phyloP scores from a whole-genome alignment of 208 protist genomes.

The Spongospora subterranea region DNA sequence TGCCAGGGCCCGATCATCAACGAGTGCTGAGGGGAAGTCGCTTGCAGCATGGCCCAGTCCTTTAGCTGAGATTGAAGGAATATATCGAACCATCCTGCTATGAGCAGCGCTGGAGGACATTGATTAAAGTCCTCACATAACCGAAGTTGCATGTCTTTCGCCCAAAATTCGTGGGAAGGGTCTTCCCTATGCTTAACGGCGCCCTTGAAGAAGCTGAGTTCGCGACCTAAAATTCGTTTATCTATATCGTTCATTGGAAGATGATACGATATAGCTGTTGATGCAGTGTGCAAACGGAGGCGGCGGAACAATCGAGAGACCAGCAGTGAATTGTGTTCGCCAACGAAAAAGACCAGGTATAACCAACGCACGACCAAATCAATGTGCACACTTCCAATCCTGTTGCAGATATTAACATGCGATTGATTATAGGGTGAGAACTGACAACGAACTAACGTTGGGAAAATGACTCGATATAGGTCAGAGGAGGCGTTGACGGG shows the following conservation, averaged over 20 bases:
- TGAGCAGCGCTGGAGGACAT: neutral
- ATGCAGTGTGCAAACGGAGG: neutral
- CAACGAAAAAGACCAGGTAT: neutral
- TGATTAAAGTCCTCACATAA: neutral
- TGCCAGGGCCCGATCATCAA: constrained; percentile 6
- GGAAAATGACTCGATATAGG: neutral
- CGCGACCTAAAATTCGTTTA: neutral
- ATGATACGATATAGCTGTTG: neutral
- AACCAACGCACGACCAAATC: neutral
- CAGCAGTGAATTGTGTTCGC: neutral
- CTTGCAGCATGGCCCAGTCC: neutral
- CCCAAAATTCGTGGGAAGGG: neutral
- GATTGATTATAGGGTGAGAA: neutral
- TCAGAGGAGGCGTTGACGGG: neutral
- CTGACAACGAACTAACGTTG: neutral
- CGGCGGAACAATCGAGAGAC: neutral
- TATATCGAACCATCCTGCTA: constrained; percentile 14
- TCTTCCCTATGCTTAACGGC: neutral
- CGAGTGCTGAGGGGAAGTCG: neutral
- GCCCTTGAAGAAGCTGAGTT: neutral
- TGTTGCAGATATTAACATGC: neutral
- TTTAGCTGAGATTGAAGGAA: neutral
- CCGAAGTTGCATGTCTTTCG: neutral
- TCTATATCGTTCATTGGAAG: neutral
- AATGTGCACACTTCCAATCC: neutral